Evolutionary conservation across 139 green algal species (phyloP), one percentile per base, ranked within the genome.

Genomic region (Zygnema cylindricum): DNA sequence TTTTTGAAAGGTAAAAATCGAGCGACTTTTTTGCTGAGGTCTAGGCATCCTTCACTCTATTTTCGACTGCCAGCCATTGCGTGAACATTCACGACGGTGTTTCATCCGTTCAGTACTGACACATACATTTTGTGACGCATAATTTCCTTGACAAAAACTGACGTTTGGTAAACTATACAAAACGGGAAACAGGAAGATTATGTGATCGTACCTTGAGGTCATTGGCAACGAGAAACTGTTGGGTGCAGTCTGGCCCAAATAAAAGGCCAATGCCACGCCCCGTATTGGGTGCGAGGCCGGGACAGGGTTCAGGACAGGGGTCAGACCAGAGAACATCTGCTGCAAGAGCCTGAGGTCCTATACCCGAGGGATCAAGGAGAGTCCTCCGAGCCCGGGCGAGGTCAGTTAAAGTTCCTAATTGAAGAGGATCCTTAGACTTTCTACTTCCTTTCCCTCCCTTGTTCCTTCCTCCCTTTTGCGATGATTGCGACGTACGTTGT

Each of bases 251-350:
- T 0, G 97, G 95, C 0, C 97, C 97, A 93, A 98, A 99, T 0
- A 95, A 49, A 39, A 97, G 93, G 36, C 97, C 97, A 36, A 99
- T 94, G 3, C 96, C 97, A 0, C 97, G 93, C 38, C 87, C 75
- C 0, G 94, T 78, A 88, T 99, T 99, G 7, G 82, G 23, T 7
- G 73, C 21, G 32, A 99, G 88, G 2, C 96, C 96, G 2, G 92
- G 89, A 30, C 54, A 55, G 21, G 91, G 25, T 1, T 84, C 82
- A 22, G 75, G 76, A 39, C 93, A 86, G 0, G 96, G 97, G 88
- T 99, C 97, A 0, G 92, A 96, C 97, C 97, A 99, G 83, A 99
- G 91, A 69, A 99, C 95, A 84, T 99, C 81, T 32, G 69, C 54
- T 23, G 40, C 33, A 22, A 91, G 39, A 0, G 81, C 81, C 1